These are phyloP conservation scores for Cercospora zeina DNA, from an alignment of 2,329 filamentous ascomycete species.

Conservation along the genomic window DNA sequence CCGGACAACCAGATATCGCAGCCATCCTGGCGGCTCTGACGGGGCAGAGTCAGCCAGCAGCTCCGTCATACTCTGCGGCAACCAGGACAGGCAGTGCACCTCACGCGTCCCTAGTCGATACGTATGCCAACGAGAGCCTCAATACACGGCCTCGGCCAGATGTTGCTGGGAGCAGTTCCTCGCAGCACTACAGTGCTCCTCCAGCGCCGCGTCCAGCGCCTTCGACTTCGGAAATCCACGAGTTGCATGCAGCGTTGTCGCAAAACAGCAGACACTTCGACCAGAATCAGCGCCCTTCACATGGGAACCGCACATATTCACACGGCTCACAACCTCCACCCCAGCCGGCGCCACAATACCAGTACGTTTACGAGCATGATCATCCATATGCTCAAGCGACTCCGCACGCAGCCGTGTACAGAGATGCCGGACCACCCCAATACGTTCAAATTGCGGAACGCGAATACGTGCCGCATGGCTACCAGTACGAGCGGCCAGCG, in stretches of 20 bases:
- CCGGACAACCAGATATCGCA: conserved; percentile 34
- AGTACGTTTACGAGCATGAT: conserved; percentile 32
- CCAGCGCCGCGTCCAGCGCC: conserved; percentile 14
- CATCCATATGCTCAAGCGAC: conserved; percentile 25
- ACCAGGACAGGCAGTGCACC: conserved; percentile 25
- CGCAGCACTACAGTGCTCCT: conserved; percentile 22
- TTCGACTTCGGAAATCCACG: conserved; percentile 11
- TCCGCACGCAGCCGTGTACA: conserved; percentile 21
- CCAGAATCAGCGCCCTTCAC: conserved; percentile 30
- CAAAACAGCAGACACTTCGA: conserved; percentile 28
- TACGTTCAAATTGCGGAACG: conserved; percentile 30
- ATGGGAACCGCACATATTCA: conserved; percentile 23
- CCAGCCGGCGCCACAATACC: conserved; percentile 31
- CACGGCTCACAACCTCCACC: conserved; percentile 8
- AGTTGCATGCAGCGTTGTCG: conserved; percentile 27
- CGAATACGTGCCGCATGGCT: conserved; percentile 23
- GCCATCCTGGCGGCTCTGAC: conserved; percentile 36
- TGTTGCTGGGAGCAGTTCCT: neutral
- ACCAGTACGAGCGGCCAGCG: conserved; percentile 30
- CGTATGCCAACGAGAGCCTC: neutral
- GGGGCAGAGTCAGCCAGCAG: conserved; percentile 23
- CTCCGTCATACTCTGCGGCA: conserved; percentile 23
- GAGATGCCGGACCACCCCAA: conserved; percentile 27
- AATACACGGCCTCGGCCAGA: neutral
- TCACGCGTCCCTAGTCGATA: conserved; percentile 10